Evolutionary conservation across 225 moss, liverwort and hornwort species (phyloP), one percentile per base, ranked within the genome.

Genomic region (Pleurozium schreberi): DNA sequence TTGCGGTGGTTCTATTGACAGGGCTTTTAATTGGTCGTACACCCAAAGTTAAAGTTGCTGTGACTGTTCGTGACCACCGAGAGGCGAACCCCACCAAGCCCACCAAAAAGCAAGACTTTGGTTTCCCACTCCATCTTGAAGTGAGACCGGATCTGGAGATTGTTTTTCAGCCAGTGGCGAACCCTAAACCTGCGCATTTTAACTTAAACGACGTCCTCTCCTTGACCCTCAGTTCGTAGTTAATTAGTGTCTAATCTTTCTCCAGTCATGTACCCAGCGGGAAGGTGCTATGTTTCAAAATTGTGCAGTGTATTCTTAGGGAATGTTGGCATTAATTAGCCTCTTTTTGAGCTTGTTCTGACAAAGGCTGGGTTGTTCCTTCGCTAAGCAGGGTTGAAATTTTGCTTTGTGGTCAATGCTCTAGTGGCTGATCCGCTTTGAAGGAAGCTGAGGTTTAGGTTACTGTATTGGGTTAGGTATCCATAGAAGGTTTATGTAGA

Each of bases 71-170:
- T 91, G 93, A 95, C 60, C 90, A 92, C 87, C 90, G 91, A 82
- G 91, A 90, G 71, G 91, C 86, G 83, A 92, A 95, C 71, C 68
- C 79, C 64, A 63, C 84, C 75, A 93, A 86, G 86, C 87, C 85
- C 77, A 83, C 80, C 77, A 90, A 55, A 58, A 93, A 90, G 89
- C 88, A 81, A 73, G 90, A 89, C 73, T 83, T 85, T 33, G 90
- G 71, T 75, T 80, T 91, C 49, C 94, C 92, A 21, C 88, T 87
- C 75, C 61, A 45, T 81, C 84, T 92, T 14, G 90, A 93, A 77
- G 93, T 93, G 90, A 92, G 92, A 88, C 93, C 94, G 38, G 94
- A 95, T 83, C 50, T 92, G 87, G 87, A 90, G 89, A 89, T 95
- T 47, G 91, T 91, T 33, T 95, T 95, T 53, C 94, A 95, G 86